Conservation (phyloP, 371 early-diverging fungal species). For the Mucor circinelloides region DNA sequence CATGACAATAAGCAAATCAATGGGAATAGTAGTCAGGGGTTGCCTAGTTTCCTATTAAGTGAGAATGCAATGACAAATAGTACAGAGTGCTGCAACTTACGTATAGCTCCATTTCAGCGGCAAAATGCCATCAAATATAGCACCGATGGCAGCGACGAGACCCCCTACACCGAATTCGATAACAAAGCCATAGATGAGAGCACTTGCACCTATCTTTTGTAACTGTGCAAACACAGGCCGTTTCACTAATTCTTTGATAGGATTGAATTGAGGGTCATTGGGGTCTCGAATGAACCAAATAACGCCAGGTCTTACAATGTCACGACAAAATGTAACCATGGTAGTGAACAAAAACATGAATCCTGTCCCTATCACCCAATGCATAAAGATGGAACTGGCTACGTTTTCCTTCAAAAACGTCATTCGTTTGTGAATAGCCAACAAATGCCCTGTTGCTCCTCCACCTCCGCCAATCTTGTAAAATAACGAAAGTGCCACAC, state of each 20-base stretch:
- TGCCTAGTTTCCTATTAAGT: conserved; percentile 36
- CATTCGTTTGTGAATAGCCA: conserved; percentile 6
- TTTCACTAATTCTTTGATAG: conserved; percentile 86
- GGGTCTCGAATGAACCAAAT: conserved; percentile 96
- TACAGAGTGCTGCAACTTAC: conserved; percentile 15
- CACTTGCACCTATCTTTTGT: conserved; percentile 75
- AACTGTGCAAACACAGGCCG: conserved; percentile 72
- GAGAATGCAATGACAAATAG: background rate
- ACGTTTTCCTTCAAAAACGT: conserved; percentile 58
- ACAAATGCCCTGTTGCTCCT: conserved; percentile 13
- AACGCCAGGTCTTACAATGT: conserved; percentile 86
- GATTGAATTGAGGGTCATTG: conserved; percentile 87
- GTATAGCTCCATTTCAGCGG: conserved; percentile 51
- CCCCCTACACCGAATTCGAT: conserved; percentile 72
- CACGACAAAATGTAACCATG: conserved; percentile 75
- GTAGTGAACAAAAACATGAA: conserved; percentile 90
- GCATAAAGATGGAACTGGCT: conserved; percentile 70
- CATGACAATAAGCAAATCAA: conserved; percentile 74
- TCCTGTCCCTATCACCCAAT: conserved; percentile 88
- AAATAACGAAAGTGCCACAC: conserved; percentile 74
- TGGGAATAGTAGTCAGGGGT: conserved; percentile 68
- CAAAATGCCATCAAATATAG: conserved; percentile 34
- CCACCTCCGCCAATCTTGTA: conserved; percentile 47
- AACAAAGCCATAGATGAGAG: conserved; percentile 73
- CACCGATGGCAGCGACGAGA: conserved; percentile 34